Evolutionary conservation across 179 eudicot genomes (phyloP), one percentile per base, ranked within the genome.

Genomic region (Beta macrorhiza): DNA sequence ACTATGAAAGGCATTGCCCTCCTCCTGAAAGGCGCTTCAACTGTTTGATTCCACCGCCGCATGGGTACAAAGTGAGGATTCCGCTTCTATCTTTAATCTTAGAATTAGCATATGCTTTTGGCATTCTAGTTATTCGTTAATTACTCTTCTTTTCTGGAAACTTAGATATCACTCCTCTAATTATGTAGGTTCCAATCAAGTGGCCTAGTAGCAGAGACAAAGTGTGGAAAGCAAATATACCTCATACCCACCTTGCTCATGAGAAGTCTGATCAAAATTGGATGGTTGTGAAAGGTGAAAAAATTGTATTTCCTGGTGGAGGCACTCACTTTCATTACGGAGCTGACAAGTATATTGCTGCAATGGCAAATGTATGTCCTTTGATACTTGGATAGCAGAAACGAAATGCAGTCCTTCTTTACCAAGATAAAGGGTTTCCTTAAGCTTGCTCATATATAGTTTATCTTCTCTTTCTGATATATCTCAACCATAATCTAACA

Each of bases 261-360:
- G 99, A 96, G 86, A 94, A 96, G 86, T 96, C 99, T 78, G 99
- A 96, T 87, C 99, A 96, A 77, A 96, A 94, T 77, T 96, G 99
- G 99, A 96, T 96, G 99, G 96, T 96, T 88, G 99, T 89, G 71
- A 96, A 92, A 86, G 97, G 92, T 80, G 97, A 96, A 58, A 94
- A 90, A 85, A 96, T 96, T 25, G 77, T 84, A 47, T 96, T 96
- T 84, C 99, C 99, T 71, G 99, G 99, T 32, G 99, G 99, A 80
- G 99, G 99, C 80, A 96, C 99, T 76, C 99, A 96, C 81, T 96
- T 96, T 85, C 99, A 96, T 82, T 89, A 92, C 63, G 99, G 99
- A 79, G 99, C 99, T 74, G 97, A 89, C 81, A 96, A 96, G 87
- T 96, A 96, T 85, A 96, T 96, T 82, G 89, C 91, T 72, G 81